Percentiles rank a stretch among this genome's conserved stretches.
Conservation (phyloP, 768 basidiomycete genomes). For the Tephrocybe sp. region DNA sequence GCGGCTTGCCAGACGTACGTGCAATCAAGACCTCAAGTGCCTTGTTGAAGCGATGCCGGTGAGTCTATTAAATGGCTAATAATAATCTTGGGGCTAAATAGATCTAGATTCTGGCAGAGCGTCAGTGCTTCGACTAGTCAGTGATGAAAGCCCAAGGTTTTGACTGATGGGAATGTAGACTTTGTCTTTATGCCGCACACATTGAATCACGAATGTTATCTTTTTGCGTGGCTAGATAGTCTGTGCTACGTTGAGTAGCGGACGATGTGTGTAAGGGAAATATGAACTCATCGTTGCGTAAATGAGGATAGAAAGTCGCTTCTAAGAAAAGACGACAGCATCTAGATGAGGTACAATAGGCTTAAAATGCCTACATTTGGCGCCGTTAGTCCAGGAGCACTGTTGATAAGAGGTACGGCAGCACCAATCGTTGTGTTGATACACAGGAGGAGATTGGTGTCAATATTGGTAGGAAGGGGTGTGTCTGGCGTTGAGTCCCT, state of each 20-base stretch:
- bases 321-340: not conserved
- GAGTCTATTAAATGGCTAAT: conserved; percentile 8
- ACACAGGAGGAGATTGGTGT: conserved; percentile 42
- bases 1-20: conserved; percentile 27
- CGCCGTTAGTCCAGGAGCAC: conserved; percentile 4
- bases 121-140: conserved; percentile 23
- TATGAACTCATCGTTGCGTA: too few species aligned
- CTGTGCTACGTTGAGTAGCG: too few species aligned
- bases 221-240: too few species aligned
- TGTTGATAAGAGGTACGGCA: not conserved
- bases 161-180: not conserved
- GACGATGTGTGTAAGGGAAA: too few species aligned
- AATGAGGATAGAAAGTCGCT: too few species aligned
- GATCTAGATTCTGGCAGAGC: conserved; percentile 27
- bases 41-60: conserved; percentile 35
- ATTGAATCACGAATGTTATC: too few species aligned
- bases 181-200: not conserved
- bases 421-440: conserved; percentile 31
- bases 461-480: conserved; percentile 43
- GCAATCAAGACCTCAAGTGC: conserved; percentile 24
- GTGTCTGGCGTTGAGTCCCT: conserved; percentile 34
- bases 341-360: conserved; percentile 21
- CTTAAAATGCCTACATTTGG: conserved; percentile 20
- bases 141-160: conserved; percentile 8
- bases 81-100: not conserved